Base-by-base conservation (phyloP, 192 early-diverging fungal genomes). In the Podila clonocystis region DNA sequence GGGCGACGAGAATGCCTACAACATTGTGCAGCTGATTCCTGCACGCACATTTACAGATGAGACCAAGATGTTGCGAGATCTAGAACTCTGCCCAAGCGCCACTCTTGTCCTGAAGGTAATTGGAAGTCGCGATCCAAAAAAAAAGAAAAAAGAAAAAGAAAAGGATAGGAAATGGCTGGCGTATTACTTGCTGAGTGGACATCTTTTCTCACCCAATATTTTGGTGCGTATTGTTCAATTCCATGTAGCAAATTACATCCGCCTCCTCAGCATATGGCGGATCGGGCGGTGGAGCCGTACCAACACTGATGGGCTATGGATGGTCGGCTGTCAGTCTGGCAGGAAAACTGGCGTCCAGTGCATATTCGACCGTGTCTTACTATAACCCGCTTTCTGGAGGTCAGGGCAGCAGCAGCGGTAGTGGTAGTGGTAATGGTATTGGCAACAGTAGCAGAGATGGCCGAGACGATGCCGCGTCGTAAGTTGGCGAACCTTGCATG, bases 21-120 rank as follows among this genome's bases (percentile, higher is more conserved):
- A 80, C 20, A 80, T 80, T 61, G 77, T 69, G 5, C 70, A 80
- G 20, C 29, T 80, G 24, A 80, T 80, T 17, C 77, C 77, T 19
- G 36, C 61, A 3, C 33, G 77, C 1, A 80, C 77, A 22, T 80
- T 80, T n/a, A 68, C 71, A 4, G 77, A 80, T n/a, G 77, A 80
- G 15, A 68, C 77, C 45, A 80, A 73, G 58, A 73, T 80, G 77
- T 67, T 80, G 50, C 70, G 77, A 8, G 77, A 80, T 29, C 58
- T 80, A 15, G 77, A 80, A n/a, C 62, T 80, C 1, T 80, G 77
- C 29, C 77, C 77, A 9, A 80, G 77, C 31, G 77, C 77, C 7
- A 80, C 77, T 12, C 77, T 80, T 13, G 71, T 80, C 0, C 50
- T 80, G 45, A 80, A 73, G 77, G 77, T 80, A 50, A 13, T 36